Conservation (phyloP, 331 rosid genomes). For the Telfairia occidentalis region DNA sequence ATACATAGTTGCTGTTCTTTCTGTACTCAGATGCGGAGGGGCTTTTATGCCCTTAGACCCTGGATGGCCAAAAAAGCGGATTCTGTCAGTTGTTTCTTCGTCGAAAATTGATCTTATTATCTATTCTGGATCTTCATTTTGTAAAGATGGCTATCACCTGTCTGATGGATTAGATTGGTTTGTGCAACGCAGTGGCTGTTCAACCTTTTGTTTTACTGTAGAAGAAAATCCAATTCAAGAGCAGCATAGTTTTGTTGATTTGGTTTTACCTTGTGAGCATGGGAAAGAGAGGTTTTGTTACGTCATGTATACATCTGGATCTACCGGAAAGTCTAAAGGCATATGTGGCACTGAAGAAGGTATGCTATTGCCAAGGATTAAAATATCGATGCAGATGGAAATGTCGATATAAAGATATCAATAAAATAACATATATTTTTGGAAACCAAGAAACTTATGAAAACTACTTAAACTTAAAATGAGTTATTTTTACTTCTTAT, state of each 20-base stretch:
- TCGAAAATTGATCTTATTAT: conserved; percentile 48
- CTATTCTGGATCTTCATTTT: conserved; percentile 29
- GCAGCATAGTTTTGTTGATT: conserved; percentile 11
- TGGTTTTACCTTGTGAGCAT: conserved; percentile 42
- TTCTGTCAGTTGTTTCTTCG: conserved; percentile 40
- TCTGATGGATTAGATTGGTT: conserved; percentile 45
- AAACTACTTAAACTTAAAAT: neutral
- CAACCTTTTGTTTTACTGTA: conserved; percentile 40
- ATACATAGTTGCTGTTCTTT: conserved; percentile 61
- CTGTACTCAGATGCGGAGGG: conserved; percentile 59
- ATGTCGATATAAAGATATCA: too few species aligned
- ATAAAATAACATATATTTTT: too few species aligned
- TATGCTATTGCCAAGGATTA: neutral
- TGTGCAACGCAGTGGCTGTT: conserved; percentile 19
- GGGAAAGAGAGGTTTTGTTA: conserved; percentile 57
- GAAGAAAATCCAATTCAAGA: conserved; percentile 27
- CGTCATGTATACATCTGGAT: conserved; percentile 83
- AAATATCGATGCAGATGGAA: neutral
- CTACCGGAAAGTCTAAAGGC: conserved; percentile 89
- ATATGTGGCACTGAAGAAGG: conserved; percentile 86
- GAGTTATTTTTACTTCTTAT: neutral
- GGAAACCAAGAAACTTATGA: neutral
- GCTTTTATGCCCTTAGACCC: conserved; percentile 86
- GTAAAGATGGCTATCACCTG: conserved; percentile 24
- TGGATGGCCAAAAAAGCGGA: conserved; percentile 60